Evolutionary conservation across 2,329 filamentous ascomycete genomes (phyloP), one percentile per base, ranked within the genome.

Genomic region (Xylariaceae sp.): DNA sequence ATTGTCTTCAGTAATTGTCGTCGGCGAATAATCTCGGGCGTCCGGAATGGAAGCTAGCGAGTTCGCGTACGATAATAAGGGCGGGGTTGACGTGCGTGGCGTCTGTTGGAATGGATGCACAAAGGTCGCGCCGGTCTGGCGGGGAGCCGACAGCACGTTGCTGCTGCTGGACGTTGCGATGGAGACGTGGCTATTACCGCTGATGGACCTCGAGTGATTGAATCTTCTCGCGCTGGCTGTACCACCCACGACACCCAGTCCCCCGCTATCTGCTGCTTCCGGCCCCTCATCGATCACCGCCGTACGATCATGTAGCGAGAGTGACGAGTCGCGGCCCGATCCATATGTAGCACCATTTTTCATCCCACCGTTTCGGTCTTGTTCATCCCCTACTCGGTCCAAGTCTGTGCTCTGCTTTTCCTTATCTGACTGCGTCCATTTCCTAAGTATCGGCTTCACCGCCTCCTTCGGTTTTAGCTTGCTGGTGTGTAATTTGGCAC

Each of bases 61-160:
- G 56, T 74, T 74, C 47, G 74, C 69, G 55, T 78, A 78, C 16
- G 74, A 71, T 44, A 78, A 69, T 41, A 78, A 53, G 7, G 76
- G 75, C 35, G 77, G 75, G 43, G 76, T 79, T 31, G 74, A 73
- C 1, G 75, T 75, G 28, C 74, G 70, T 21, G 78, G 78, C 7
- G 68, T 79, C 60, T 81, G 78, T 55, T 81, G 76, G 49, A 80
- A 81, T 17, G 78, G 78, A 53, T 82, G 78, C 14, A 81, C 68
- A 53, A 82, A 81, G 21, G 67, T 56, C 28, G 50, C 61, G 41
- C 67, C 66, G 41, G 63, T 64, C 41, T 71, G 66, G 41, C 44
- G 54, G 44, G 51, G 59, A 18, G 55, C 34, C 3, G 38, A n/a
- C 23, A 41, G 42, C 15, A 58, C 50, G 38, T 56, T 60, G 29